Percentiles rank a stretch among this genome's conserved stretches.
phyloP scores from a whole-genome alignment of 2,329 filamentous ascomycete genomes.

The Sordariomycetes sp. region DNA sequence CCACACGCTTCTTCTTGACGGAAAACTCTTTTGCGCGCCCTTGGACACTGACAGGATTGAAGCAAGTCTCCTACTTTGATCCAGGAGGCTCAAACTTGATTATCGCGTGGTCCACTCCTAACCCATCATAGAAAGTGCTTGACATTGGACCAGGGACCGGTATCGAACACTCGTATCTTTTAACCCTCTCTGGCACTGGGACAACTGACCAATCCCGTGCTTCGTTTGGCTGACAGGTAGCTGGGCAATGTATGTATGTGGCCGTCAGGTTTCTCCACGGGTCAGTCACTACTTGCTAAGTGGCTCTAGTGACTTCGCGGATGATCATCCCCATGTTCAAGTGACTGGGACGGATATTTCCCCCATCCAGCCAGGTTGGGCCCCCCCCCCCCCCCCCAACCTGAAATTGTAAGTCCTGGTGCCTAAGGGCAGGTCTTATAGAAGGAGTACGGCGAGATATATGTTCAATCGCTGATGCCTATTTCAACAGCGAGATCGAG shows the following conservation, averaged over 20 bases:
- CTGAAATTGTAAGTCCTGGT: constrained; percentile 26
- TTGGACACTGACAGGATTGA: constrained; percentile 5
- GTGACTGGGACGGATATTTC: constrained; percentile 40
- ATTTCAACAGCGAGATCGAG: constrained; percentile 14
- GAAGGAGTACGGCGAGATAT: constrained; percentile 15
- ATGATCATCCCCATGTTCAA: constrained; percentile 26
- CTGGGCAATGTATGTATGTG: constrained; percentile 32
- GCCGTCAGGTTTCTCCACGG: neutral
- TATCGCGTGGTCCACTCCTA: too few species aligned
- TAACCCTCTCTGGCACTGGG: neutral
- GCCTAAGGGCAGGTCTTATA: too few species aligned
- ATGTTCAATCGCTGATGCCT: constrained; percentile 8
- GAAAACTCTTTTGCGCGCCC: constrained; percentile 12
- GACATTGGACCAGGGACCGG: constrained; percentile 44
- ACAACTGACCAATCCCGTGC: neutral
- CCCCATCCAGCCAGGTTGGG: constrained; percentile 40
- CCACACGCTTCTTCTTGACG: constrained; percentile 10
- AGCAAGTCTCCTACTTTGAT: constrained; percentile 8
- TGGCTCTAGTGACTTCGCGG: constrained; percentile 30
- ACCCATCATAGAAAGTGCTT: constrained; percentile 15
- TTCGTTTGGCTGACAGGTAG: constrained; percentile 13
- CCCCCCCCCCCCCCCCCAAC: constrained; percentile 27
- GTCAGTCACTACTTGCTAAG: neutral
- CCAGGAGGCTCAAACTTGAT: constrained; percentile 4
- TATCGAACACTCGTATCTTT: neutral